These are phyloP conservation scores for Andrographis paniculata DNA, from an alignment of 305 asterid species.

Conservation along the genomic window DNA sequence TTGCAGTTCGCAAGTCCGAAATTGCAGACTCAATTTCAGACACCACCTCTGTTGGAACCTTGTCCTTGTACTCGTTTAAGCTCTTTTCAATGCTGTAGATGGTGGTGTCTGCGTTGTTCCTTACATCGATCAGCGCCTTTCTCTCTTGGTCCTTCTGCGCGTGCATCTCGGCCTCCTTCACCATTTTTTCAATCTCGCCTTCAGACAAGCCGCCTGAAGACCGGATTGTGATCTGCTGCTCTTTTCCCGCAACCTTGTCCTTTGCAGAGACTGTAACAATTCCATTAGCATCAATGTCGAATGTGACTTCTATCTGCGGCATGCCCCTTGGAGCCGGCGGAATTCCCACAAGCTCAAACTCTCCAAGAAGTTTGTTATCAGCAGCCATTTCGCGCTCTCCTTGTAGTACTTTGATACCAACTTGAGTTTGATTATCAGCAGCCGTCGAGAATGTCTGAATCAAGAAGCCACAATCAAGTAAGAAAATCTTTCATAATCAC, in stretches of 20 bases:
- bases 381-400: constrained; percentile 96
- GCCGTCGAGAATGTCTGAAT: constrained; percentile 77
- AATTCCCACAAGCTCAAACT: constrained; percentile 81
- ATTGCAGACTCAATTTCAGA: constrained; percentile 67
- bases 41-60: constrained; percentile 63
- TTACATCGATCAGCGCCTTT: constrained; percentile 60
- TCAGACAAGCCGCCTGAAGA: constrained; percentile 92
- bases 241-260: constrained; percentile 78
- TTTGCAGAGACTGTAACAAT: constrained; percentile 82
- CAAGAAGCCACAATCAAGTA: neutral
- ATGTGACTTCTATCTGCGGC: constrained; percentile 89
- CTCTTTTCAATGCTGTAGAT: constrained; percentile 83
- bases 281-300: constrained; percentile 91
- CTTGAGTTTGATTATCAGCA: constrained; percentile 91
- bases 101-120: constrained; percentile 71
- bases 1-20: constrained; percentile 53
- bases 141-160: constrained; percentile 81
- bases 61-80: constrained; percentile 66
- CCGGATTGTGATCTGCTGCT: constrained; percentile 82
- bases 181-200: constrained; percentile 85
- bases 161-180: constrained; percentile 73
- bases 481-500: neutral
- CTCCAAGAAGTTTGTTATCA: constrained; percentile 77
- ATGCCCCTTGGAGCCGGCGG: constrained; percentile 92
- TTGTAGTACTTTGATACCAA: constrained; percentile 81